phyloP scores from a whole-genome alignment of 768 basidiomycete species.

The Clavulina sp. region DNA sequence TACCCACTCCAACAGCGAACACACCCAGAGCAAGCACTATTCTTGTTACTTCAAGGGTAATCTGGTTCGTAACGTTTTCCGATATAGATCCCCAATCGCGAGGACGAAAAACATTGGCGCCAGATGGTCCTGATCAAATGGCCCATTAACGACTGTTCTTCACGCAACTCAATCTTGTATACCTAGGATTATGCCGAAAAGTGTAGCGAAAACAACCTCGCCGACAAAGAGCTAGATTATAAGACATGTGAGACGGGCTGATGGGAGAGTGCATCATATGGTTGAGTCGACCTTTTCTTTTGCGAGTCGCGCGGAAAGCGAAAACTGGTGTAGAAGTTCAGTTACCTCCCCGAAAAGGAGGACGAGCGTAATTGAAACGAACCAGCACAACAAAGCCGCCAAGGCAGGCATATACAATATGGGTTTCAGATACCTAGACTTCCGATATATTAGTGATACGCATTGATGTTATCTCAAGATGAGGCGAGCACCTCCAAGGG shows the following conservation, averaged over 20 bases:
- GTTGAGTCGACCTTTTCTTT: slow-evolving; percentile 62
- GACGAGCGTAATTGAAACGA: too few species aligned
- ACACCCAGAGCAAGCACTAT: slow-evolving; percentile 92
- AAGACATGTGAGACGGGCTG: background rate
- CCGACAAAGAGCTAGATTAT: slow-evolving; percentile 62
- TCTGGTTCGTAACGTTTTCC: slow-evolving; percentile 33
- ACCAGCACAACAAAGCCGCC: slow-evolving; percentile 71
- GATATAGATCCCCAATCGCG: slow-evolving; percentile 40
- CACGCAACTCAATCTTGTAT: too few species aligned
- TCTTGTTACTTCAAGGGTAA: slow-evolving; percentile 83
- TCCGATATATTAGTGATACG: too few species aligned
- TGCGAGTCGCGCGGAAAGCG: slow-evolving; percentile 85
- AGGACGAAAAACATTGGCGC: slow-evolving; percentile 66
- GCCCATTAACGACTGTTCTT: background rate
- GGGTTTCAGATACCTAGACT: too few species aligned
- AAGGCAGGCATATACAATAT: slow-evolving; percentile 62
- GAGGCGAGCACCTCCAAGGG: too few species aligned
- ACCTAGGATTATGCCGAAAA: slow-evolving; percentile 79
- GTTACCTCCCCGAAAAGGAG: background rate
- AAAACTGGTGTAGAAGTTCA: slow-evolving; percentile 37
- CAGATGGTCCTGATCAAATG: slow-evolving; percentile 44
- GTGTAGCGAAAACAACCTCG: slow-evolving; percentile 89
- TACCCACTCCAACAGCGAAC: slow-evolving; percentile 78
- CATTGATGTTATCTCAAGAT: background rate
- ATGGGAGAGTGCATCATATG: background rate